Evolutionary conservation across 768 basidiomycete genomes (phyloP).

Genomic region (Pisolithus microcarpus): DNA sequence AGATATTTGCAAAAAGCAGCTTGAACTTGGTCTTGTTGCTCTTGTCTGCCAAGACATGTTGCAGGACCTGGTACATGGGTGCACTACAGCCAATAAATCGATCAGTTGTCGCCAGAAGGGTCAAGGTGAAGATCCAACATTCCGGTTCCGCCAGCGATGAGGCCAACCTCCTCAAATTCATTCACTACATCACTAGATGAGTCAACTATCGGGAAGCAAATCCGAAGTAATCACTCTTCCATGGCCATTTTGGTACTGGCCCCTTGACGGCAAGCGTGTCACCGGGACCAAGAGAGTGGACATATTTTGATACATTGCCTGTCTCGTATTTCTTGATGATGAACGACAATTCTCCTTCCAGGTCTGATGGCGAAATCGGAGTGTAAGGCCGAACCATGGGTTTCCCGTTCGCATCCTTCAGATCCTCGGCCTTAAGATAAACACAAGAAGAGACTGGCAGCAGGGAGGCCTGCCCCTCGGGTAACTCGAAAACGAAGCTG

Average conservation of each 20-base stretch:
- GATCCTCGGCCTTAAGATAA: conserved; percentile 65
- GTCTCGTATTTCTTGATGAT: conserved; percentile 81
- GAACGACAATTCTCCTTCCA: conserved; percentile 68
- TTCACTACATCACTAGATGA: conserved; percentile 46
- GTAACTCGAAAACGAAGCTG: conserved; percentile 77
- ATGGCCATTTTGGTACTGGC: conserved; percentile 81
- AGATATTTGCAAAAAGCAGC: conserved; percentile 84
- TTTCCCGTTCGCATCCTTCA: conserved; percentile 74
- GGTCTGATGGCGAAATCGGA: conserved; percentile 73
- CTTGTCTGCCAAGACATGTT: conserved; percentile 63
- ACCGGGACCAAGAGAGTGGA: conserved; percentile 75
- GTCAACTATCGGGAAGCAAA: background rate
- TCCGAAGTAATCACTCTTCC: conserved; percentile 49
- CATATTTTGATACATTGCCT: conserved; percentile 80
- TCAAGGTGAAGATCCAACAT: conserved; percentile 46
- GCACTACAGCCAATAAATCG: conserved; percentile 40
- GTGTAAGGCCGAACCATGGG: conserved; percentile 91
- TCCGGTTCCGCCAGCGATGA: conserved; percentile 92
- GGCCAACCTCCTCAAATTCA: conserved; percentile 76
- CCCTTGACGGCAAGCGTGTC: conserved; percentile 85
- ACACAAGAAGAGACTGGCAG: conserved; percentile 77
- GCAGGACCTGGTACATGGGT: conserved; percentile 77
- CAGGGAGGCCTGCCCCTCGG: conserved; percentile 68
- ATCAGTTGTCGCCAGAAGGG: conserved; percentile 1
- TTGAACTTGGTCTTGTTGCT: conserved; percentile 92